These are phyloP conservation scores for Cenchrus purpureus DNA, from an alignment of 176 grass and related monocot genomes.

Conservation along the genomic window DNA sequence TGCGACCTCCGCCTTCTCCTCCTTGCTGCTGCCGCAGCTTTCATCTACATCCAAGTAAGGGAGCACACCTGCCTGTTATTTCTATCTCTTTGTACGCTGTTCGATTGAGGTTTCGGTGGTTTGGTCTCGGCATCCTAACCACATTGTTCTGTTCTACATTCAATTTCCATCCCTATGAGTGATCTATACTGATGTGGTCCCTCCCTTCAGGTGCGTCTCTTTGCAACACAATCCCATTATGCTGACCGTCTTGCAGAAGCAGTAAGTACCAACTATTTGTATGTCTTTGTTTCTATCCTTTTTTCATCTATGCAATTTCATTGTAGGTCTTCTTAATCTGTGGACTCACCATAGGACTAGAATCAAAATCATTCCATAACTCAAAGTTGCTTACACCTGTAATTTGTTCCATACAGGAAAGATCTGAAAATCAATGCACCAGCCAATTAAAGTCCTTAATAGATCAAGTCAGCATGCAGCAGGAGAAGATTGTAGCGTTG, in stretches of 20 bases:
- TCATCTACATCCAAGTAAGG: slow-evolving; percentile 93
- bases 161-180: background rate
- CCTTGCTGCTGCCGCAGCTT: slow-evolving; percentile 56
- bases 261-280: slow-evolving; percentile 46
- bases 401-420: slow-evolving; percentile 59
- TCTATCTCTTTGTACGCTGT: background rate
- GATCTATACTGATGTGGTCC: background rate
- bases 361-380: background rate
- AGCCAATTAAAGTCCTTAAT: slow-evolving; percentile 75
- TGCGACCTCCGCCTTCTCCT: slow-evolving; percentile 76
- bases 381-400: slow-evolving; percentile 10
- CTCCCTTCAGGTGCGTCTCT: slow-evolving; percentile 73
- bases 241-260: slow-evolving; percentile 71
- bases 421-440: slow-evolving; percentile 76
- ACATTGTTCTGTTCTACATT: background rate
- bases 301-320: slow-evolving; percentile 1
- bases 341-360: background rate
- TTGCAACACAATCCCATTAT: slow-evolving; percentile 73
- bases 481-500: slow-evolving; percentile 83
- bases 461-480: slow-evolving; percentile 84
- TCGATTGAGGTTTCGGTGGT: background rate
- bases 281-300: background rate
- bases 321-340: background rate
- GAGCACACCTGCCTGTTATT: background rate
- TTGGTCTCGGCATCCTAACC: slow-evolving; percentile 6